A percentile compares a stretch with the other conserved stretches of the same genome.
phyloP scores from a whole-genome alignment of 1,284 basidiomycete species.

The Leccinum pseudoinsigne region DNA sequence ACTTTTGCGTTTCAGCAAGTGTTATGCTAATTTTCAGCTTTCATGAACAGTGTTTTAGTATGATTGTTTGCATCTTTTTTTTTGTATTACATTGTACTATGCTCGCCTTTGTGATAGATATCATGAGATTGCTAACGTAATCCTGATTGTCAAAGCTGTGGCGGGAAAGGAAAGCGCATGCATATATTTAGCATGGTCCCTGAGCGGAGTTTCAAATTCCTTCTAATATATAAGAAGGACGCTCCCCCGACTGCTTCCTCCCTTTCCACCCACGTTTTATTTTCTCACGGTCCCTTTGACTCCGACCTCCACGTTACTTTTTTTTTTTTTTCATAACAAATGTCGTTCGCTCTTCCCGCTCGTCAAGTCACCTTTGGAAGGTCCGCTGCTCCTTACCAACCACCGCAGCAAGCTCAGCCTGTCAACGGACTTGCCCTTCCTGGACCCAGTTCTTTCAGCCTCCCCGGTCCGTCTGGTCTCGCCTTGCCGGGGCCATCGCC shows the following conservation, averaged over 20 bases:
- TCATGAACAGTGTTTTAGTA: slow-evolving; percentile 7
- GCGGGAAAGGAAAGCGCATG: slow-evolving; percentile 11
- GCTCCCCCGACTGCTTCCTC: slow-evolving; percentile 12
- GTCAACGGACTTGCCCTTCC: slow-evolving; percentile 50
- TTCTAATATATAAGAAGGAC: slow-evolving; percentile 30
- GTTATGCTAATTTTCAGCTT: background rate
- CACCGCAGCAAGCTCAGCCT: slow-evolving; percentile 41
- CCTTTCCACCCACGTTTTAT: slow-evolving; percentile 28
- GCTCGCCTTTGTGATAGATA: background rate
- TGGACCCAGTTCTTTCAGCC: slow-evolving; percentile 49
- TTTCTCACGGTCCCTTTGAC: slow-evolving; percentile 33
- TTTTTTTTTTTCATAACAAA: slow-evolving; percentile 28
- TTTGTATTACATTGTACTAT: slow-evolving; percentile 4
- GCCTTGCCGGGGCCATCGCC: slow-evolving; percentile 43
- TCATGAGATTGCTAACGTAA: background rate
- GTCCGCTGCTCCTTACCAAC: slow-evolving; percentile 47
- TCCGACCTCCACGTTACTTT: slow-evolving; percentile 22
- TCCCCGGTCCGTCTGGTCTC: slow-evolving; percentile 41
- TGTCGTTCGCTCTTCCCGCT: slow-evolving; percentile 73
- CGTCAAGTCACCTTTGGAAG: slow-evolving; percentile 77
- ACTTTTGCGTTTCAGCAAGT: background rate
- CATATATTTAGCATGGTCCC: slow-evolving; percentile 24
- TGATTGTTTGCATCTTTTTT: slow-evolving; percentile 7
- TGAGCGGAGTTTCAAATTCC: slow-evolving; percentile 32
- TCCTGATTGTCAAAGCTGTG: slow-evolving; percentile 7